These are phyloP conservation scores for Stramenopiles sp. DNA, from an alignment of 352 stramenopile genomes.

Conservation along the genomic window DNA sequence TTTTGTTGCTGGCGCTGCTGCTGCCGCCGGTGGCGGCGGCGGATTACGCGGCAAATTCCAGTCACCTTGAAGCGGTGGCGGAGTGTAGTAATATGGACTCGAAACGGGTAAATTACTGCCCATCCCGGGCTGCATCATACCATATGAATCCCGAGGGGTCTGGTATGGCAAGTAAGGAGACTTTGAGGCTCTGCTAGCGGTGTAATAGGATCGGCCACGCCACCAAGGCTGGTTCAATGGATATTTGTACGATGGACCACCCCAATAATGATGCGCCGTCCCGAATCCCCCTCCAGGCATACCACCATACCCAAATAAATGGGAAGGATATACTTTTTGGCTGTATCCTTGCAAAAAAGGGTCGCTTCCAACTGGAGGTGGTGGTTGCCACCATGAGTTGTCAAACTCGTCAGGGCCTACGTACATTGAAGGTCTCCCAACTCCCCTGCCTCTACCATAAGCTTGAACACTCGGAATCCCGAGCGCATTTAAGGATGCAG, in stretches of 20 bases:
- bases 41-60: constrained; percentile 10
- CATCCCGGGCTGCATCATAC: neutral
- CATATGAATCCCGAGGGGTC: neutral
- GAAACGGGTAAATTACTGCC: constrained; percentile 8
- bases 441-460: neutral
- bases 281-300: constrained; percentile 6
- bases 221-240: constrained; percentile 11
- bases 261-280: constrained; percentile 8
- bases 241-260: constrained; percentile 1
- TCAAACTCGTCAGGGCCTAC: constrained; percentile 6
- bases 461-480: neutral
- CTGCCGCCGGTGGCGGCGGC: neutral
- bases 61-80: constrained; percentile 1
- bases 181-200: neutral
- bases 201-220: neutral
- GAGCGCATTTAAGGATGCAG: neutral
- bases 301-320: constrained; percentile 11
- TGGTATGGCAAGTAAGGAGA: constrained; percentile 9
- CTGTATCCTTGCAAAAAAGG: constrained; percentile 12
- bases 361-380: neutral
- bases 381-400: constrained; percentile 12
- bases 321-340: constrained; percentile 5
- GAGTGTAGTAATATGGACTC: constrained; percentile 6
- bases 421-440: neutral
- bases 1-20: neutral